Base-by-base conservation (phyloP, 768 basidiomycete species). In the Russula foetens region DNA sequence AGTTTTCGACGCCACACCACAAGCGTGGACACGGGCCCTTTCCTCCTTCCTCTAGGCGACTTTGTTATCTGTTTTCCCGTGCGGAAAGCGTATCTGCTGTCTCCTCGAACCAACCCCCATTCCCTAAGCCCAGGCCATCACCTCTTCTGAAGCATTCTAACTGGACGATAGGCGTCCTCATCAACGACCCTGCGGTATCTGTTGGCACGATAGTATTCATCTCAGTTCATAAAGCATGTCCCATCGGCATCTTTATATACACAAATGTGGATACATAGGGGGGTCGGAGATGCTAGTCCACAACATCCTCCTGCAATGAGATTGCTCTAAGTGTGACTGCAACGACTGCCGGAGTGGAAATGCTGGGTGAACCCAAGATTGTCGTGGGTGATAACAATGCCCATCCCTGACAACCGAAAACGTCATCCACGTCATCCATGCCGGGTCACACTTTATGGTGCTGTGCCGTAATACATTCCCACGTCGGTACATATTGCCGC, bases 141-240 rank as follows among this genome's bases (percentile, higher is more conserved):
- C 28, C 29, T 49, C 29, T 31, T 48, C 29, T 23, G 19, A 53
- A 5, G 39, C n/a, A 39, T 33, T 41, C 26, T 49, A 14, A 29
- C 59, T 47, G 45, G 58, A 7, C 46, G 46, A 59, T 58, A 51
- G 48, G 39, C 21, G 19, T 26, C 15, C 33, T 29, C 17, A 48
- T 26, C 41, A 50, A 35, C 17, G 9, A 35, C 24, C n/a, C 2
- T 14, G 17, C 24, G n/a, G 23, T 24, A 46, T 19, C 26, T 14
- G 43, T 23, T 24, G 29, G 23, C 38, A 24, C 14, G 29, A 54
- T 23, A n/a, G n/a, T 24, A 5, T 31, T 48, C 52, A 48, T 19
- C 59, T 47, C 52, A 48, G 52, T 48, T 60, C 46, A 19, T 60
- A 41, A 48, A 41, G n/a, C 9, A 47, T 47, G 29, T 33, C 24